Percentiles rank a stretch among this genome's conserved stretches.
Conservation (phyloP, 2,329 filamentous ascomycete genomes). For the Metarhizium rileyi region DNA sequence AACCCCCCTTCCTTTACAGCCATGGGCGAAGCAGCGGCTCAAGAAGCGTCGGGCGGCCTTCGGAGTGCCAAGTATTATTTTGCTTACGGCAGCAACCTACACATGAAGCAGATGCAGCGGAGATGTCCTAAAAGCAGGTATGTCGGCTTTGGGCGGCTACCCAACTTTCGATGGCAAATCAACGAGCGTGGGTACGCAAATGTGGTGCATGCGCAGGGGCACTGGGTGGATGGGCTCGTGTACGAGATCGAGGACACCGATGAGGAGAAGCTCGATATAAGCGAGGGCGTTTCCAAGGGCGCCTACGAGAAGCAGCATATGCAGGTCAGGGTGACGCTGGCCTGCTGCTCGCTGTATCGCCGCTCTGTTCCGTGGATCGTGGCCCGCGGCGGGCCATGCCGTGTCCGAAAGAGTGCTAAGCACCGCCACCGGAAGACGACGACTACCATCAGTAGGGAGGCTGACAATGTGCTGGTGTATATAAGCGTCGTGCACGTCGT, state of each 20-base stretch:
- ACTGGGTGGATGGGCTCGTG: conserved; percentile 31
- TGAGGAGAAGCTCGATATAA: conserved; percentile 29
- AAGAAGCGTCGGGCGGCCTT: conserved; percentile 4
- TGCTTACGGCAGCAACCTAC: conserved; percentile 37
- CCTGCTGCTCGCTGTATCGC: conserved; percentile 23
- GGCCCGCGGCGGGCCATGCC: conserved; percentile 23
- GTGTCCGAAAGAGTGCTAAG: conserved; percentile 15
- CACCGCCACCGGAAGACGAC: conserved; percentile 2
- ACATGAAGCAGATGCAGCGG: conserved; percentile 32
- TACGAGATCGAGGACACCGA: conserved; percentile 28
- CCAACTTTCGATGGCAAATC: conserved; percentile 34
- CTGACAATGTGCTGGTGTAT: conserved; percentile 29
- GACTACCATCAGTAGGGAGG: not conserved
- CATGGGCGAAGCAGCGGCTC: not conserved
- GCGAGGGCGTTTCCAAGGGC: conserved; percentile 29
- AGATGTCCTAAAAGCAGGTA: conserved; percentile 32
- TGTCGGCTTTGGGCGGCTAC: conserved; percentile 29
- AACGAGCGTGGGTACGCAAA: conserved; percentile 38
- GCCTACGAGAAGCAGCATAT: conserved; percentile 28
- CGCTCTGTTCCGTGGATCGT: conserved; percentile 29
- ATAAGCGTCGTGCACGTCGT: conserved; percentile 22
- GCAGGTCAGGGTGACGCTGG: conserved; percentile 22
- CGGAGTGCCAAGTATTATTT: conserved; percentile 30
- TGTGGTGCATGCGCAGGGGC: conserved; percentile 23
- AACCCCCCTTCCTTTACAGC: no score